These are phyloP conservation scores for Dysphania ambrosioides DNA, from an alignment of 148 eudicot species.

Conservation along the genomic window DNA sequence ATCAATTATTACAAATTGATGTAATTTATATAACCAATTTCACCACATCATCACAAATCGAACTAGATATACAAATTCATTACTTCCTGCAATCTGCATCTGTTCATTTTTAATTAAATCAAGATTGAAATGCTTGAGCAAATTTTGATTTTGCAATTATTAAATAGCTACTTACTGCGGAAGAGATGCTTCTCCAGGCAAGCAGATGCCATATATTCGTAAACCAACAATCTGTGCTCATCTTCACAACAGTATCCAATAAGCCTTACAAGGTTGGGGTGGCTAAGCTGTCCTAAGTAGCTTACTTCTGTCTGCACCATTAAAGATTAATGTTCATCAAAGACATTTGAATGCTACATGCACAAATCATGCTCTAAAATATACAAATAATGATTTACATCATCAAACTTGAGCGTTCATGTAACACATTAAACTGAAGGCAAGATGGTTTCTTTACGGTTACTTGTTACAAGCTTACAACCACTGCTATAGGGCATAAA, in stretches of 20 bases:
- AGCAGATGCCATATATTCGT: slow-evolving; percentile 82
- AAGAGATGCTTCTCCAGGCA: slow-evolving; percentile 86
- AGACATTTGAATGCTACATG: neutral
- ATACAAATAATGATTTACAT: neutral
- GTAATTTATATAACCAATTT: neutral
- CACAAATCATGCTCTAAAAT: neutral
- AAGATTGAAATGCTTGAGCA: too few species aligned
- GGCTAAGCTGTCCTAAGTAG: slow-evolving; percentile 76
- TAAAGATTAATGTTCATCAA: slow-evolving; percentile 10
- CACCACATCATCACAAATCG: neutral
- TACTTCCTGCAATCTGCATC: neutral
- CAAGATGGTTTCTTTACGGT: neutral
- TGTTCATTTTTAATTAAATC: neutral
- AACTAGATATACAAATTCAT: neutral
- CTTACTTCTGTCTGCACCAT: slow-evolving; percentile 72
- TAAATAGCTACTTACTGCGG: slow-evolving; percentile 55
- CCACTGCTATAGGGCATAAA: neutral
- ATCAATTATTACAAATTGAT: neutral
- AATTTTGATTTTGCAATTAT: neutral
- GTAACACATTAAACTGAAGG: neutral
- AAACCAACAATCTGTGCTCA: slow-evolving; percentile 74
- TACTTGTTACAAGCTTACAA: neutral
- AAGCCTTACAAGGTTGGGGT: slow-evolving; percentile 78
- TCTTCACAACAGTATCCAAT: slow-evolving; percentile 88
- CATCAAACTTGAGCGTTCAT: neutral